Evolutionary conservation across 2,329 filamentous ascomycete species (phyloP).

Genomic region (Fusarium acutatum): DNA sequence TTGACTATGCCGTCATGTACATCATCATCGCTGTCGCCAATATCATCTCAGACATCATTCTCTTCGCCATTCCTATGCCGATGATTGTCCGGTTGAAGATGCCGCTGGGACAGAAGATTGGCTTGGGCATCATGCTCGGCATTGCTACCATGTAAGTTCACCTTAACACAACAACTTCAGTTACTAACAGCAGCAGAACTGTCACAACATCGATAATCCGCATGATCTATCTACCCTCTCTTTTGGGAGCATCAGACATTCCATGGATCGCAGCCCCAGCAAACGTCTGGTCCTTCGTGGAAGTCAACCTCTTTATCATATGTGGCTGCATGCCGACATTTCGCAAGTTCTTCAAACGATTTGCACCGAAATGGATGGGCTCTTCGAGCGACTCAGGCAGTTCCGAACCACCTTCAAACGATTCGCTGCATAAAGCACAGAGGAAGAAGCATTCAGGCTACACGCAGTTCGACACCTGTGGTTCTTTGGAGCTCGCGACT

Average conservation of each 20-base stretch:
- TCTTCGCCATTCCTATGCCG: conserved; percentile 55
- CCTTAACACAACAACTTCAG: rapidly evolving
- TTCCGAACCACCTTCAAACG: neutral
- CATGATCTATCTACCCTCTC: conserved; percentile 36
- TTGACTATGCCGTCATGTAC: conserved; percentile 56
- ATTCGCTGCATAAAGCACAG: neutral
- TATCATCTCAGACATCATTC: conserved; percentile 56
- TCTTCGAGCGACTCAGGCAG: conserved; percentile 62
- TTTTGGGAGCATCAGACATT: conserved; percentile 21
- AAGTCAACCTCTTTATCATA: conserved; percentile 43
- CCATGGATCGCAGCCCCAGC: conserved; percentile 36
- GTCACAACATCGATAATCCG: conserved; percentile 45
- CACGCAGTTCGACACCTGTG: neutral
- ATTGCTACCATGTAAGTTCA: conserved; percentile 46
- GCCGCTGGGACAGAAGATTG: conserved; percentile 56
- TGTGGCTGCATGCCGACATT: conserved; percentile 40
- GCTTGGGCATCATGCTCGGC: conserved; percentile 53
- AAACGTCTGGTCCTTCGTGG: conserved; percentile 44
- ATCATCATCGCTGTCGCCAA: conserved; percentile 58
- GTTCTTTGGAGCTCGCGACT: neutral
- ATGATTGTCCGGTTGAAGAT: conserved; percentile 55
- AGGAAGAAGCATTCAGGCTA: conserved; percentile 24
- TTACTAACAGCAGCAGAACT: conserved; percentile 33
- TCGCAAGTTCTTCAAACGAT: conserved; percentile 64
- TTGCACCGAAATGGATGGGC: conserved; percentile 71